These are phyloP conservation scores for Rhizophora apiculata DNA, from an alignment of 345 rosid genomes.

Conservation along the genomic window DNA sequence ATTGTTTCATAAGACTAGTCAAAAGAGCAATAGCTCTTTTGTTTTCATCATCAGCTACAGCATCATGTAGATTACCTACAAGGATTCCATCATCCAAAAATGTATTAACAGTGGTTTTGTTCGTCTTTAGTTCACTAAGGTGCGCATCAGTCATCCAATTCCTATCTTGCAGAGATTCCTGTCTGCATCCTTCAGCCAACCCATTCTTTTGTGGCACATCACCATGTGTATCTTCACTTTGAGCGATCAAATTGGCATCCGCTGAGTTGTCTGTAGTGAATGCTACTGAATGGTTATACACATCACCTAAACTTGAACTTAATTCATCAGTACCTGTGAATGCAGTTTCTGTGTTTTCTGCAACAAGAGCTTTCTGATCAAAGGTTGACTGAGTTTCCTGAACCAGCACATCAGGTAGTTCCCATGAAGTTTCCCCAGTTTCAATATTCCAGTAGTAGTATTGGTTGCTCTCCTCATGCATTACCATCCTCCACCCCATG, in stretches of 20 bases:
- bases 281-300: constrained; percentile 34
- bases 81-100: constrained; percentile 22
- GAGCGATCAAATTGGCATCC: constrained; percentile 27
- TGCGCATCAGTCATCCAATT: constrained; percentile 22
- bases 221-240: constrained; percentile 21
- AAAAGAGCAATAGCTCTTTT: constrained; percentile 38
- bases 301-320: constrained; percentile 23
- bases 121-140: constrained; percentile 29
- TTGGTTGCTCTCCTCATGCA: constrained; percentile 85
- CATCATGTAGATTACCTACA: constrained; percentile 22
- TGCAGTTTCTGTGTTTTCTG: constrained; percentile 34
- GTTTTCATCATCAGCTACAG: constrained; percentile 26
- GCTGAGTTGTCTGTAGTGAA: constrained; percentile 17
- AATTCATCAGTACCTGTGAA: neutral
- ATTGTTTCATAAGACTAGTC: constrained; percentile 46
- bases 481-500: constrained; percentile 73
- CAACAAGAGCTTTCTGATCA: constrained; percentile 23
- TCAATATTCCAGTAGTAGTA: constrained; percentile 92
- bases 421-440: constrained; percentile 99
- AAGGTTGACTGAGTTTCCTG: constrained; percentile 34
- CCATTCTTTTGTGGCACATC: constrained; percentile 25
- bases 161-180: constrained; percentile 29
- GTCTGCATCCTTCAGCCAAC: constrained; percentile 26
- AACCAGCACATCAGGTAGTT: constrained; percentile 55
- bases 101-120: constrained; percentile 26